Conservation (phyloP, 371 early-diverging fungal genomes). For the Chytridium lagenaria region DNA sequence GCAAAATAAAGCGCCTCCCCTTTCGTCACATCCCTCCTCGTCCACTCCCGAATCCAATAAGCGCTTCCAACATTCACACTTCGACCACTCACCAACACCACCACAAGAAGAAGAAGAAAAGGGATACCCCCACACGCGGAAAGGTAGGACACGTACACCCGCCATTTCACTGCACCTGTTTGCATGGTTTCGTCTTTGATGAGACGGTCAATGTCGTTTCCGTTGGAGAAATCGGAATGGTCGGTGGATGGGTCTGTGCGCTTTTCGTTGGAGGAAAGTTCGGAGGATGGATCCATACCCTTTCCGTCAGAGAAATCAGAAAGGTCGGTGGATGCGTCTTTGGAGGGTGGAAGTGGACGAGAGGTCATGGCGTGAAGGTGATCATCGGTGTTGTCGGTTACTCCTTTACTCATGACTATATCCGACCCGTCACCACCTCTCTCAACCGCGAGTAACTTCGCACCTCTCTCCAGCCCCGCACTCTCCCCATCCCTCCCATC, state of each 20-base stretch:
- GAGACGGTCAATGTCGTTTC: conserved; percentile 14
- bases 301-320: too few relatives aligned
- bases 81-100: conserved; percentile 29
- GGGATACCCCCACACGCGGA: conserved; percentile 47
- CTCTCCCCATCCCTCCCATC: background rate
- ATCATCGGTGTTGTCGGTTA: too few relatives aligned
- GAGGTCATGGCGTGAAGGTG: too few relatives aligned
- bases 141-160: conserved; percentile 44
- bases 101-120: conserved; percentile 26
- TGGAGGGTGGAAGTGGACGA: too few relatives aligned
- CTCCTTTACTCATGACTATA: too few relatives aligned
- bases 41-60: conserved; percentile 56
- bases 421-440: too few relatives aligned
- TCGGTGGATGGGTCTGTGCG: too few relatives aligned
- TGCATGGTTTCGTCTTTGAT: conserved; percentile 42
- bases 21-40: conserved; percentile 21
- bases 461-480: background rate
- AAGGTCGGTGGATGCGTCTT: too few relatives aligned
- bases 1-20: conserved; percentile 39
- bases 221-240: conserved; percentile 24
- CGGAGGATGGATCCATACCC: too few relatives aligned
- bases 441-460: too few relatives aligned
- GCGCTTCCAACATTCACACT: conserved; percentile 33
- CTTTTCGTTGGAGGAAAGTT: background rate
- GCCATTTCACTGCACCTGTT: conserved; percentile 43